Evolutionary conservation across 768 basidiomycete genomes (phyloP), one percentile per base, ranked within the genome.

Genomic region (Mycena amicta): DNA sequence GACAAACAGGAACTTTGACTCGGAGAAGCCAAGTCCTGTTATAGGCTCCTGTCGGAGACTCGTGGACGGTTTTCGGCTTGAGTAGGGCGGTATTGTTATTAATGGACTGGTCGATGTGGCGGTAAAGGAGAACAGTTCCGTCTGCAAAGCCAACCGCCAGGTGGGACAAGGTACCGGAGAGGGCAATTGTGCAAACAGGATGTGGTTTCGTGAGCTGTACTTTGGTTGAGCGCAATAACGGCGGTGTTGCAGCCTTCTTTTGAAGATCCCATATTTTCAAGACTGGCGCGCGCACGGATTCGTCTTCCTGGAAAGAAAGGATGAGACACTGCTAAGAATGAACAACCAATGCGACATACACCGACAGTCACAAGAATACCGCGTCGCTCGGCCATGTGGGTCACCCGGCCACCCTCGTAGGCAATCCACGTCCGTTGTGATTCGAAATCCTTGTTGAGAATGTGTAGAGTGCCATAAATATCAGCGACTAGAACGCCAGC

Each of bases 101-200:
- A 30, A 96, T 78, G 1, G 94, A 94, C 69, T 98, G 95, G 70
- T 95, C 89, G 20, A 98, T 78, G 68, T 98, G 93, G 5, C 93
- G 86, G 70, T 93, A 96, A 16, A 97, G 79, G 8, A 98, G 80
- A 16, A 97, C 95, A 0, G 92, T 92, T 25, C 97, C 97, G 67
- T 98, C 95, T 5, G 88, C 94, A n/a, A 98, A 83, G 15, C 95
- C 97, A 39, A 98, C 83, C 5, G 95, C 89, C 25, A 99, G 84
- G 70, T 95, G 92, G 0, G 91, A 84, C 3, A 97, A 79, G 18
- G 83, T 82, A 5, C 84, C 75, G 0, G 95, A 90, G 22, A 95
- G 76, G 0, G 95, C 92, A 40, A 97, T 77, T 1, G 89, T 84
- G 2, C 92, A 87, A 12, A 95, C 90, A 12, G 92, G 90, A 72